A percentile compares a stretch with the other conserved stretches of the same genome.
These are phyloP conservation scores for Exophiala calicioides DNA, from an alignment of 2,329 filamentous ascomycete genomes.

Conservation along the genomic window DNA sequence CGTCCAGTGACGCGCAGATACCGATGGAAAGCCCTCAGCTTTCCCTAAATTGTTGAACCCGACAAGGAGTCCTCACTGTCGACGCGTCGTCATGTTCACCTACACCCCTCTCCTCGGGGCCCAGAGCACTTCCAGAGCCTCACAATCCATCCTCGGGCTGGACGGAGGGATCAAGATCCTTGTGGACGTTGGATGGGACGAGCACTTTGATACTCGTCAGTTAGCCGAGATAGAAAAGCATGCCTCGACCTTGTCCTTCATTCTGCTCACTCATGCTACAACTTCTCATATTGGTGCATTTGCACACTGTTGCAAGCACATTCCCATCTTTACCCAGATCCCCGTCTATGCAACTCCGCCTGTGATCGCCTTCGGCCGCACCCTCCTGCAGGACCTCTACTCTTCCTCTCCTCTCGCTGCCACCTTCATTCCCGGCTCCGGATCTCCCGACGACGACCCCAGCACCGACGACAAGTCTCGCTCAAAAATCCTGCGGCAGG, in stretches of 20 bases:
- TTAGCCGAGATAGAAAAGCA: slow-evolving; percentile 89
- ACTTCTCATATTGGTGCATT: slow-evolving; percentile 88
- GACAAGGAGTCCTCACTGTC: background rate
- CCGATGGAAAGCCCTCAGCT: slow-evolving; percentile 5
- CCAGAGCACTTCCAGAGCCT: slow-evolving; percentile 74
- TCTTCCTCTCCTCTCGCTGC: slow-evolving; percentile 84
- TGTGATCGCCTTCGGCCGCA: slow-evolving; percentile 89
- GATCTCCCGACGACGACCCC: slow-evolving; percentile 32
- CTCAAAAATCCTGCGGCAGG: slow-evolving; percentile 59
- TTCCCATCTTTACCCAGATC: slow-evolving; percentile 86
- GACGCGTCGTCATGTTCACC: slow-evolving; percentile 72
- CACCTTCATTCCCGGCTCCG: slow-evolving; percentile 68
- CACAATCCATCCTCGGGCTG: slow-evolving; percentile 93
- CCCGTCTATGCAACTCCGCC: slow-evolving; percentile 93
- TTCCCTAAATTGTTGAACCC: background rate
- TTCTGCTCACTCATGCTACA: slow-evolving; percentile 93
- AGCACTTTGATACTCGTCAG: slow-evolving; percentile 78
- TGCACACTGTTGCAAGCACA: slow-evolving; percentile 95
- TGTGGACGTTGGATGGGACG: slow-evolving; percentile 94
- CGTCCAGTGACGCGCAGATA: slow-evolving; percentile 4
- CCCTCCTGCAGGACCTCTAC: slow-evolving; percentile 88
- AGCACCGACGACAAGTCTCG: slow-evolving; percentile 51
- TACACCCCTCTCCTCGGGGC: slow-evolving; percentile 92
- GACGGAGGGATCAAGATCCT: slow-evolving; percentile 96
- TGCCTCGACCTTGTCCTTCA: slow-evolving; percentile 85